Evolutionary conservation across 345 rosid species (phyloP), one percentile per base, ranked within the genome.

Genomic region (Boechera divaricarpa): DNA sequence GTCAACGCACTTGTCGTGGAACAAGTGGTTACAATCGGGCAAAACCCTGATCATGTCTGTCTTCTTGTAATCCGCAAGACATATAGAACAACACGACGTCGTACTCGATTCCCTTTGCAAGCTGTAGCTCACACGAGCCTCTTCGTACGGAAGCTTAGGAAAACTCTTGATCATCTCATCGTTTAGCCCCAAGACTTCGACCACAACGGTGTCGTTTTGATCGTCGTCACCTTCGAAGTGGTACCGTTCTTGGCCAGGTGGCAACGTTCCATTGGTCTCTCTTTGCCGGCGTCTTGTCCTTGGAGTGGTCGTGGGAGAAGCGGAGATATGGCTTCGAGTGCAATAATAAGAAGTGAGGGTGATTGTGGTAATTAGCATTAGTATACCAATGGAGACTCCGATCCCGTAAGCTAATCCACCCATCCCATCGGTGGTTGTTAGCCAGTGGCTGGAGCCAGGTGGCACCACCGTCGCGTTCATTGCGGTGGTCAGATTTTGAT

Each of bases 1-100:
- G 74, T 93, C 98, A 51, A 93, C 84, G 52, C 98, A 93, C 64
- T 84, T 83, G 60, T 63, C 74, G 72, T 91, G 98, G 54, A 91
- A 93, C 16, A 88, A 77, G 66, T 91, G 97, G 12, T 84, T 83
- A 74, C 97, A 94, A 29, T 91, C 92, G 0, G 97, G 97, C 81
- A 94, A 52, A 69, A 82, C 59, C 73, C 95, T 77, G 9, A 89
- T 84, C 73, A 36, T 79, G 48, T 94, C 97, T 0, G 68, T 67
- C 38, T 48, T 72, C 69, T 83, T 89, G 82, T 92, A 94, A 81
- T 94, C 98, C 13, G 87, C 89, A 80, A 94, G 81, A 69, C 98
- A 94, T 7, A 94, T 85, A 0, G 97, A 89, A 53, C 97, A 94
- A 66, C 97, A 90, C 16, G 73, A 73, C 15, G 75, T 75, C 8